Base-by-base conservation (phyloP, 73 alveolate species). In the Paramecium biaurelia region DNA sequence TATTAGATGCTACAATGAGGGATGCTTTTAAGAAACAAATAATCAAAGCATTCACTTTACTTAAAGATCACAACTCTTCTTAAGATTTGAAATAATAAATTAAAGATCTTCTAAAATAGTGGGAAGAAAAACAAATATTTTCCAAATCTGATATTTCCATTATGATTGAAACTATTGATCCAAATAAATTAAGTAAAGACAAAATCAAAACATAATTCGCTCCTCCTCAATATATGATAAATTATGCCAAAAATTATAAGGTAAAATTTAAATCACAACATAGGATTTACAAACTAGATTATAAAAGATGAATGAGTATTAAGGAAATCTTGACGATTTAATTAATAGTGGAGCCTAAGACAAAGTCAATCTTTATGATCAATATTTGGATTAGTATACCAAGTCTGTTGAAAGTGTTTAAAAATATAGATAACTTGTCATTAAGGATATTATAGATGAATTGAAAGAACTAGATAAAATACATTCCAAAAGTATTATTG, bases 381-480 rank as follows among this genome's bases (percentile, higher is more conserved):
- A 20, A 42, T 79, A 42, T 21, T 23, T 79, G 15, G 90, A 41
- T 37, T 20, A 38, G 12, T 79, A 43, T 24, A 10, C 45, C 9
- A 79, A 45, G 10, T 23, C 76, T 24, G 74, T 43, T 23, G 90
- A 79, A 20, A 79, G 76, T 21, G 74, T 79, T 23, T 11, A 38
- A 47, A 79, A 79, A 34, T 47, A 79, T 45, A 15, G 90, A 18
- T 41, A 79, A 30, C 72, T 79, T 14, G 90, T 79, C 15, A 43
- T 79, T 14, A 79, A 79, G 32, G 90, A 79, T 41, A 79, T 79
- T 15, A 14, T 23, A 42, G 90, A 79, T 45, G 76, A 79, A 47
- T 79, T 79, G 15, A 79, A 79, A 43, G 90, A 79, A 47, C 56
- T 79, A 7, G 90, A 79, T 20, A 79, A 79, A 79, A 26, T 79